phyloP scores from a whole-genome alignment of 2,329 filamentous ascomycete species.

The Zymoseptoria ardabiliae region DNA sequence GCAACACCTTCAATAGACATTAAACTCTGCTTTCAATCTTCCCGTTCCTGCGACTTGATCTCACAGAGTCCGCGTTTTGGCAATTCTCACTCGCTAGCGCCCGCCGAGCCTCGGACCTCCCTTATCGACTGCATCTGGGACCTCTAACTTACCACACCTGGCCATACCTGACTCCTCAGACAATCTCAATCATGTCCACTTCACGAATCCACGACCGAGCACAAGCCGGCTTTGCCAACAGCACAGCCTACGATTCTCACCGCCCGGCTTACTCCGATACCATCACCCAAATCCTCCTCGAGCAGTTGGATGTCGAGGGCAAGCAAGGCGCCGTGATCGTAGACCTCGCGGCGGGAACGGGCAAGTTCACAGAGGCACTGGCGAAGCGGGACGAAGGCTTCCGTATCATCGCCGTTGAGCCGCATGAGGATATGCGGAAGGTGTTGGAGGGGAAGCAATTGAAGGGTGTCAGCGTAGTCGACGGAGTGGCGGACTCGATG shows the following conservation, averaged over 20 bases:
- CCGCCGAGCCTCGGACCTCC: neutral
- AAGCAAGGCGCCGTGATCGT: constrained; percentile 43
- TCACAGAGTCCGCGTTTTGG: neutral
- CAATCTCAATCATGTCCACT: neutral
- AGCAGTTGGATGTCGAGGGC: constrained; percentile 46
- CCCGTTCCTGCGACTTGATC: neutral
- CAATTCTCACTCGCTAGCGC: neutral
- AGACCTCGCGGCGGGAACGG: constrained; percentile 62
- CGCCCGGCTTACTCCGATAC: constrained; percentile 58
- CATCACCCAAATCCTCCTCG: constrained; percentile 53
- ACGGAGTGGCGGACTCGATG: constrained; percentile 54
- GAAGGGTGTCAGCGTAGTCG: constrained; percentile 45
- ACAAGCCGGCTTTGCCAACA: constrained; percentile 54
- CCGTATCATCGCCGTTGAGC: constrained; percentile 56
- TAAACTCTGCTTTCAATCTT: neutral
- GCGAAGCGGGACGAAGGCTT: constrained; percentile 53
- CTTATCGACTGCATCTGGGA: neutral
- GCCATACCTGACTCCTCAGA: neutral
- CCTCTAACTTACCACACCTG: neutral
- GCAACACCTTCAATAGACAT: neutral
- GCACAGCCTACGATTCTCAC: constrained; percentile 57
- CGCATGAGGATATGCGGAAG: constrained; percentile 58
- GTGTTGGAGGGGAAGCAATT: constrained; percentile 54
- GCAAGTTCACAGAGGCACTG: constrained; percentile 61
- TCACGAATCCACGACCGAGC: constrained; percentile 25